Conservation (phyloP, 495 filamentous ascomycete species). For the Hypoxylon perforatum region DNA sequence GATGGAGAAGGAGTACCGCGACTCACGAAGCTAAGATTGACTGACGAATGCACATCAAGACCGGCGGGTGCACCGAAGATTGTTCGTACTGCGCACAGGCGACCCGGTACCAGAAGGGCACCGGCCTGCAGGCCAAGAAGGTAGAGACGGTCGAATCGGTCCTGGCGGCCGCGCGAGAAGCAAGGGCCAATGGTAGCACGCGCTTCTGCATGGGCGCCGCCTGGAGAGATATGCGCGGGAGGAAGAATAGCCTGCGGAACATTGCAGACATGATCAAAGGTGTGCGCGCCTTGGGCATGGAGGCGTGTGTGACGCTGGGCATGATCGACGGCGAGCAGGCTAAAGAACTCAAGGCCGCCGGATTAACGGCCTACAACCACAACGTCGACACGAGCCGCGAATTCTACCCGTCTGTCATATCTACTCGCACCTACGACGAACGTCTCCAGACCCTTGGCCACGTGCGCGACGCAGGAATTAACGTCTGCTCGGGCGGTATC, state of each 20-base stretch:
- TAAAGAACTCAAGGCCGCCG: conserved; percentile 80
- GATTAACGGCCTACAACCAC: conserved; percentile 89
- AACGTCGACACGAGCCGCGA: conserved; percentile 89
- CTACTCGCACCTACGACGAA: conserved; percentile 85
- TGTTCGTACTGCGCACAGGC: conserved; percentile 92
- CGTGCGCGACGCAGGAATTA: conserved; percentile 83
- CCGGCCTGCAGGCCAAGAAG: conserved; percentile 80
- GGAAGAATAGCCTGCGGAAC: conserved; percentile 79
- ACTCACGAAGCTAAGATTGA: neutral
- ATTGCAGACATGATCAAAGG: conserved; percentile 84
- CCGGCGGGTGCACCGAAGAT: conserved; percentile 89
- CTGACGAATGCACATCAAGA: conserved; percentile 43
- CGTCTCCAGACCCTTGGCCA: conserved; percentile 77
- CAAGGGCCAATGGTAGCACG: conserved; percentile 81
- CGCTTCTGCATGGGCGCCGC: conserved; percentile 94
- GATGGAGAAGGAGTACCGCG: neutral
- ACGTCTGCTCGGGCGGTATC: conserved; percentile 87
- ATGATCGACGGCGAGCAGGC: conserved; percentile 86
- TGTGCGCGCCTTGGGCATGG: conserved; percentile 82
- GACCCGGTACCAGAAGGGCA: conserved; percentile 80
- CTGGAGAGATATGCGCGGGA: conserved; percentile 90
- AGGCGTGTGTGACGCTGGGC: conserved; percentile 86
- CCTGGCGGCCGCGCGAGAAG: conserved; percentile 76
- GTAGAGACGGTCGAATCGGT: conserved; percentile 81
- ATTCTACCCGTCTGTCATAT: conserved; percentile 83